Base-by-base conservation (phyloP, 2,329 filamentous ascomycete species). In the Leptographium procerum region DNA sequence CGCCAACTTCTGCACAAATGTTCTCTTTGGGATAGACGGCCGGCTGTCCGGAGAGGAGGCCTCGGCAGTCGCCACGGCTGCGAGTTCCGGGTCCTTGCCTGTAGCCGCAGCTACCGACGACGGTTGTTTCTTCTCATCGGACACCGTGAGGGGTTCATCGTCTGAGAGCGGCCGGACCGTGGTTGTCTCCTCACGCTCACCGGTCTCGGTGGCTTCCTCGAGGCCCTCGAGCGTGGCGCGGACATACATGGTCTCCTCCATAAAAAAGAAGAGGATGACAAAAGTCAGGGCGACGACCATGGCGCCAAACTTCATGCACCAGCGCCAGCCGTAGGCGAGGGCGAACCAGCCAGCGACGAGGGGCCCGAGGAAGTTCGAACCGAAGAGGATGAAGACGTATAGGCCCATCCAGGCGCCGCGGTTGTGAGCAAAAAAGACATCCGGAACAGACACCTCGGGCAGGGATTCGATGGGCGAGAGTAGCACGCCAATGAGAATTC, bases 181-280 rank as follows among this genome's bases (percentile, higher is more conserved):
- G n/a, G n/a, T n/a, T n/a, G n/a, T n/a, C n/a, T n/a, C n/a, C n/a
- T n/a, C n/a, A n/a, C n/a, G n/a, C n/a, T n/a, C n/a, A n/a, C n/a
- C n/a, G n/a, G n/a, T n/a, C n/a, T 19, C 31, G 11, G 26, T n/a
- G 45, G 14, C 36, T 2, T n/a, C 45, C 54, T 63, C 64, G 31
- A 66, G 61, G 24, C 66, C 70, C 52, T 70, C 69, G 55, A 69
- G 57, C 8, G 69, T 70, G 6, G 66, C 58, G 14, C 76, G 73
- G 55, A 71, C 67, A 65, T 77, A 82, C 65, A 80, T 83, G 6
- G 81, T 83, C 66, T 84, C 82, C 66, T 84, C 82, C 72, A 83
- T 76, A 66, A 78, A 76, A 64, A 84, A 78, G 69, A 82, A 83
- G 1, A 79, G 68, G 61, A 81, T 73, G 22, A 83, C 64, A 43